These are phyloP conservation scores for Penicillium argentinense DNA, from an alignment of 495 filamentous ascomycete genomes.

Conservation along the genomic window DNA sequence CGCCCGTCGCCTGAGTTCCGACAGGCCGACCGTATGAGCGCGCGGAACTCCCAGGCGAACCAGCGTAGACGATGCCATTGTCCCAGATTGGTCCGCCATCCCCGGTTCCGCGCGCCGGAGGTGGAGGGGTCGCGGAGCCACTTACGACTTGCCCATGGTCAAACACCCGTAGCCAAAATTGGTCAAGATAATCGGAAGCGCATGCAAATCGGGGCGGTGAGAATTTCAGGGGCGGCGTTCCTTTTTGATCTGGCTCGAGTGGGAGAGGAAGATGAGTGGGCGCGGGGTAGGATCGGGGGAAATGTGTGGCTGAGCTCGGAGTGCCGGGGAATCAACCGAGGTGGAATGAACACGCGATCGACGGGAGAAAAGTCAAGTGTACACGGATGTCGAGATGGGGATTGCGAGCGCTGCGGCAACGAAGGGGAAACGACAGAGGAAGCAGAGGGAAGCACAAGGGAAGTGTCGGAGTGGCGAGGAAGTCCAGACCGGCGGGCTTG, in stretches of 20 bases:
- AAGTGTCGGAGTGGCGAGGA: constrained; percentile 5
- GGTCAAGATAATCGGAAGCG: background rate
- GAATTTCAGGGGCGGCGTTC: too few species aligned
- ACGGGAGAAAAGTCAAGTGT: constrained; percentile 1
- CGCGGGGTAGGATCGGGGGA: constrained; percentile 27
- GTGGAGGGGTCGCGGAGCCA: constrained; percentile 16
- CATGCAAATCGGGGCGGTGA: constrained; percentile 8
- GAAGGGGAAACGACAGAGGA: background rate
- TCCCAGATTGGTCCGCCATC: constrained; percentile 5
- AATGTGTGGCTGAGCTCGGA: constrained; percentile 25
- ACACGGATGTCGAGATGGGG: background rate
- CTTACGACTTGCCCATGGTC: constrained; percentile 50
- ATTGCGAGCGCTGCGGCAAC: too few species aligned
- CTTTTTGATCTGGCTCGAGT: constrained; percentile 2
- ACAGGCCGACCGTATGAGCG: too few species aligned
- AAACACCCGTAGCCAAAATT: constrained; percentile 11
- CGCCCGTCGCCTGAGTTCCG: too few species aligned
- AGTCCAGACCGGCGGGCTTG: constrained; percentile 20
- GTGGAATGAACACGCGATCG: background rate
- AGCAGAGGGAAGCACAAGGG: background rate
- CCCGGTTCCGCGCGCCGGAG: constrained; percentile 1
- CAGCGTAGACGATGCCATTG: background rate
- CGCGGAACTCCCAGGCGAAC: background rate
- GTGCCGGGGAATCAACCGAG: constrained; percentile 8
- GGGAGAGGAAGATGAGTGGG: constrained; percentile 10